Evolutionary conservation across 805 yeast species (phyloP).

Genomic region (Teunomyces barrocoloradensis): DNA sequence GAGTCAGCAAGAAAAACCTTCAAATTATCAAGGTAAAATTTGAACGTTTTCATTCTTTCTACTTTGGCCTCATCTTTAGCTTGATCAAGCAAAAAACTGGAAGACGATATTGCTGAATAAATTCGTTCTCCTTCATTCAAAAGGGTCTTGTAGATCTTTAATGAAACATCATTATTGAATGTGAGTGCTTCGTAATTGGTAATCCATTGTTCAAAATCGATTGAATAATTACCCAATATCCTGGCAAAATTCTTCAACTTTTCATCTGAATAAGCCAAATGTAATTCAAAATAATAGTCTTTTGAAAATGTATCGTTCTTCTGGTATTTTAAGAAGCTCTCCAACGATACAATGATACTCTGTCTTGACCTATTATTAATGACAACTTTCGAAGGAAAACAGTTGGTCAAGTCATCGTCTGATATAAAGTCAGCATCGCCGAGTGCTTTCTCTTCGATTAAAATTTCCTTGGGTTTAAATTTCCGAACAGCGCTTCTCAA

Average conservation of each 20-base stretch:
- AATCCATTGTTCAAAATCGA: constrained; percentile 53
- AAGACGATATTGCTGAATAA: constrained; percentile 33
- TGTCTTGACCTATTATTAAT: constrained; percentile 30
- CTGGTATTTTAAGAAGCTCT: constrained; percentile 27
- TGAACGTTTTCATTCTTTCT: constrained; percentile 18
- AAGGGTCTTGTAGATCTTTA: constrained; percentile 44
- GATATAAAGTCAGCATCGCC: constrained; percentile 43
- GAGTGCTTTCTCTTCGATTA: constrained; percentile 27
- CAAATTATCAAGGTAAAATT: constrained; percentile 28
- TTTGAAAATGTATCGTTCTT: constrained; percentile 5
- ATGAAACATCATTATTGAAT: constrained; percentile 41
- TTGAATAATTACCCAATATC: constrained; percentile 39
- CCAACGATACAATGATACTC: constrained; percentile 30
- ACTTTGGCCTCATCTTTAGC: constrained; percentile 5
- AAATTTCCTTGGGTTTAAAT: constrained; percentile 28
- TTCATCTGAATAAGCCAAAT: constrained; percentile 52
- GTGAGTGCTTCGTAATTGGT: constrained; percentile 37
- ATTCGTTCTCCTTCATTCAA: constrained; percentile 56
- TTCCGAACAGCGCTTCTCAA: constrained; percentile 38
- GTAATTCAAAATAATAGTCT: constrained; percentile 37
- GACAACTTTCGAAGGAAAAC: constrained; percentile 56
- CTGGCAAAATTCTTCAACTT: constrained; percentile 39
- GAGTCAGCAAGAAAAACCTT: constrained; percentile 44
- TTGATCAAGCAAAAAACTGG: constrained; percentile 13
- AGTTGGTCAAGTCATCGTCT: constrained; percentile 50